Conservation (phyloP, 441 rosid genomes). For the Euphorbia schlechtendalii region DNA sequence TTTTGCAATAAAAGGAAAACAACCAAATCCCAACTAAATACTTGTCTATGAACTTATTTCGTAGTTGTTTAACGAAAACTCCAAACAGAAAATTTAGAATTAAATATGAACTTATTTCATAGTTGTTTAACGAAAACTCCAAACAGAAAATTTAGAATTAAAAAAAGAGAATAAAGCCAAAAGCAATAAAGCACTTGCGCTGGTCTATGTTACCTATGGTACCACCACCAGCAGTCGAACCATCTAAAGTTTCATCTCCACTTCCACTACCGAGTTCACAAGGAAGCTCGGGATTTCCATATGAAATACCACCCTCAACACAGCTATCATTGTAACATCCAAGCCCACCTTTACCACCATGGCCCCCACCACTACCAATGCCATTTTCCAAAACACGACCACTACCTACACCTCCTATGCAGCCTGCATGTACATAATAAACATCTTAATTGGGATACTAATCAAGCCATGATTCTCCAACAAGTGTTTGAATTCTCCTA, state of each 20-base stretch:
- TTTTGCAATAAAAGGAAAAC: not conserved
- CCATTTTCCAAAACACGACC: conserved; percentile 71
- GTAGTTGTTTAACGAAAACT: too few relatives aligned
- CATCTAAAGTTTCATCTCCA: conserved; percentile 60
- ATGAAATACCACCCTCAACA: conserved; percentile 69
- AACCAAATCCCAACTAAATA: not conserved
- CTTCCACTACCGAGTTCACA: conserved; percentile 99
- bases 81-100: too few relatives aligned
- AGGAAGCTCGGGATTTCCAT: conserved; percentile 85
- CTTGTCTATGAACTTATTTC: too few relatives aligned
- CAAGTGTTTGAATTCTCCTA: conserved; percentile 4
- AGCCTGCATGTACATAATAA: conserved; percentile 47
- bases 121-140: too few relatives aligned
- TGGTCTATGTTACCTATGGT: conserved; percentile 57
- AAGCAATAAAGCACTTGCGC: not conserved
- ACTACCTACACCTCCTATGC: conserved; percentile 92
- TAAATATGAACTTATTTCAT: too few relatives aligned
- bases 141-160: not conserved
- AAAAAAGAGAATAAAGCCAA: conserved; percentile 1
- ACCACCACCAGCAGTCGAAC: conserved; percentile 93
- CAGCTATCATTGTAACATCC: conserved; percentile 62
- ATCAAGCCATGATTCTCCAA: conserved; percentile 11
- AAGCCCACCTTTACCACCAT: conserved; percentile 94
- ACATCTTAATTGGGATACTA: conserved; percentile 1
- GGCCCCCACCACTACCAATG: conserved; percentile 95